A percentile compares a stretch with the other conserved stretches of the same genome.
Conservation (phyloP, 129 eudicot species). For the Tanacetum coccineum region DNA sequence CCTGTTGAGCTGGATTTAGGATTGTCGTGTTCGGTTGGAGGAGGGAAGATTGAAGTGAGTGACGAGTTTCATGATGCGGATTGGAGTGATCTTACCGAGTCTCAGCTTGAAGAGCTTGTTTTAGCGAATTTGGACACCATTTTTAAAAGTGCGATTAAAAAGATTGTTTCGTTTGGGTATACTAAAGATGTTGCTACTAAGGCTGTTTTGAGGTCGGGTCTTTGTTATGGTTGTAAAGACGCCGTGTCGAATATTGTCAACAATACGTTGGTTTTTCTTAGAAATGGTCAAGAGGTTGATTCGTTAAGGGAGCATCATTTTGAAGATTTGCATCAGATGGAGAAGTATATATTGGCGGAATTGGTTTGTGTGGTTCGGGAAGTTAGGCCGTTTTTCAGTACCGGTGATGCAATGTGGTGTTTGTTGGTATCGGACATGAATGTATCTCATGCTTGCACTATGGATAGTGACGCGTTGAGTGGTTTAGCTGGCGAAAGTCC, state of each 20-base stretch:
- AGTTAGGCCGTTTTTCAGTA: slow-evolving; percentile 86
- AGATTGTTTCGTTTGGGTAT: slow-evolving; percentile 78
- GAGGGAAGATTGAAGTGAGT: slow-evolving; percentile 35
- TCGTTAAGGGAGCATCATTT: slow-evolving; percentile 60
- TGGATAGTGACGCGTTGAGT: slow-evolving; percentile 64
- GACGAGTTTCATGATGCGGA: slow-evolving; percentile 74
- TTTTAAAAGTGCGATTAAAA: slow-evolving; percentile 78
- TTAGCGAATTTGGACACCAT: slow-evolving; percentile 71
- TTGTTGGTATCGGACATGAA: slow-evolving; percentile 92
- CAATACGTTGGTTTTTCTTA: slow-evolving; percentile 68
- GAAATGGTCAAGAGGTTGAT: slow-evolving; percentile 64
- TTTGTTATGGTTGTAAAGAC: slow-evolving; percentile 90
- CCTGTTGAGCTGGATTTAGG: slow-evolving; percentile 79
- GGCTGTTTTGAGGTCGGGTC: slow-evolving; percentile 86
- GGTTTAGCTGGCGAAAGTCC: slow-evolving; percentile 43
- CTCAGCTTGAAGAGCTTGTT: slow-evolving; percentile 88
- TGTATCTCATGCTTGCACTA: slow-evolving; percentile 84
- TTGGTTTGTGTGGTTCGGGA: slow-evolving; percentile 81
- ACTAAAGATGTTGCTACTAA: slow-evolving; percentile 64
- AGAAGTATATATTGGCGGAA: slow-evolving; percentile 83
- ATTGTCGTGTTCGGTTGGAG: slow-evolving; percentile 58
- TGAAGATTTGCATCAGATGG: slow-evolving; percentile 83
- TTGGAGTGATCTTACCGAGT: slow-evolving; percentile 89
- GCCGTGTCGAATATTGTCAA: slow-evolving; percentile 77
- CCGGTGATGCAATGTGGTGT: slow-evolving; percentile 99